Evolutionary conservation across 2,329 filamentous ascomycete species (phyloP).

Genomic region (Parasarocladium wereldwijsianum): DNA sequence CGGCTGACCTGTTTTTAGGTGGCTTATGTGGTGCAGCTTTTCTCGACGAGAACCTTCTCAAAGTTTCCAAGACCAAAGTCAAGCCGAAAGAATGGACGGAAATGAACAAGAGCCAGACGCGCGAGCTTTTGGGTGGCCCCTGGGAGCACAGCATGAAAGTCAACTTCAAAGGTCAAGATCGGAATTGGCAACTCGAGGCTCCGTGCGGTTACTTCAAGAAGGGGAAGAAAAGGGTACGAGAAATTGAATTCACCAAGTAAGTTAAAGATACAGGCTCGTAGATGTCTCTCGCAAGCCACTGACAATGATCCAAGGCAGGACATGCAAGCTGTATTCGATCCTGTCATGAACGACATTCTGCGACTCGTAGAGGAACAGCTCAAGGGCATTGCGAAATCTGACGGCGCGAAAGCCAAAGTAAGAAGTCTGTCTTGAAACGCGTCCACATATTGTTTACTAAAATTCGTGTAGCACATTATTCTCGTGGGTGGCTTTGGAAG

Average conservation of each 20-base stretch:
- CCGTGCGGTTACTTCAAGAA: not conserved
- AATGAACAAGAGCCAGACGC: constrained; percentile 1
- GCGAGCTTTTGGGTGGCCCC: constrained; percentile 9
- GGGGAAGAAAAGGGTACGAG: not conserved
- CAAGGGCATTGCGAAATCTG: too few species aligned
- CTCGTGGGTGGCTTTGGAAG: constrained; percentile 24
- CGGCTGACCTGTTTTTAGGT: constrained; percentile 10
- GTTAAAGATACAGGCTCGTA: too few species aligned
- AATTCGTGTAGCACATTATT: constrained; percentile 17
- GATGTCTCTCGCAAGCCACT: too few species aligned
- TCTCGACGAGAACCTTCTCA: constrained; percentile 22
- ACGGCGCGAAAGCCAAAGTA: not conserved
- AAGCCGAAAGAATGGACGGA: constrained; percentile 1
- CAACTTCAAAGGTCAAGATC: not conserved
- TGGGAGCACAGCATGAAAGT: constrained; percentile 18
- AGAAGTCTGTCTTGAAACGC: not conserved
- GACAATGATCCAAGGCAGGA: constrained; percentile 11
- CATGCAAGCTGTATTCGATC: constrained; percentile 18
- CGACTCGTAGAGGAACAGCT: not conserved
- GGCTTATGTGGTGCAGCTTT: constrained; percentile 24
- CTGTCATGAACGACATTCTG: constrained; percentile 13
- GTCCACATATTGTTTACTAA: not conserved
- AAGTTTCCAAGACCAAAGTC: constrained; percentile 8
- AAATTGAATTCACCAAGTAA: too few species aligned
- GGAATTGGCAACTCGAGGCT: constrained; percentile 1